A percentile compares a stretch with the other conserved stretches of the same genome.
phyloP scores from a whole-genome alignment of 177 flowering plant species.

The Vitis hybrid region DNA sequence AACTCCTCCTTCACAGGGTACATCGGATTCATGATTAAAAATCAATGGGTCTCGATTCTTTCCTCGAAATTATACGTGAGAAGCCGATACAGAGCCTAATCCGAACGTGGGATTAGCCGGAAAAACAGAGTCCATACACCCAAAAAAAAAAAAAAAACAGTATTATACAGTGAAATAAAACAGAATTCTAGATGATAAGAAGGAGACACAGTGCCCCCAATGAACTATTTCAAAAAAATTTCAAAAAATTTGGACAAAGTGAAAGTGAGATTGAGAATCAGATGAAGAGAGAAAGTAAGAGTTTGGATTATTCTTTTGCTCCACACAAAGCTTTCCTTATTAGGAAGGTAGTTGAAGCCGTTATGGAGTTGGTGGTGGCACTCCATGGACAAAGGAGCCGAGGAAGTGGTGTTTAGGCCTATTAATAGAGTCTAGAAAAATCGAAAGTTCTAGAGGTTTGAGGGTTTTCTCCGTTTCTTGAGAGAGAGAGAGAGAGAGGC shows the following conservation, averaged over 20 bases:
- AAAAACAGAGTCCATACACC: no score
- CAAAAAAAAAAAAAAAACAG: neutral
- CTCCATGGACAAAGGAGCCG: neutral
- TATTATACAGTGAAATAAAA: neutral
- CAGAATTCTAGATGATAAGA: neutral
- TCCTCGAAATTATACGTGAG: neutral
- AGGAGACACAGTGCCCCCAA: neutral
- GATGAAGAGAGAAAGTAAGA: neutral
- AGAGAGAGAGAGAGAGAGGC: slow-evolving; percentile 1
- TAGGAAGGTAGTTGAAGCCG: slow-evolving; percentile 19
- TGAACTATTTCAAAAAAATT: no score
- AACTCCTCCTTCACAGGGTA: slow-evolving; percentile 42
- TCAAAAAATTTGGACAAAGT: no score
- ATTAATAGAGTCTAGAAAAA: neutral
- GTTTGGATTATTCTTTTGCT: neutral
- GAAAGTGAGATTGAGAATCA: no score
- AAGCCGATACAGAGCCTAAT: neutral
- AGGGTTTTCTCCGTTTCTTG: neutral
- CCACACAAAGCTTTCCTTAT: slow-evolving; percentile 4
- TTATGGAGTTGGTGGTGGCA: neutral
- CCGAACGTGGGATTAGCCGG: no score
- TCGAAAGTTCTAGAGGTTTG: slow-evolving; percentile 25
- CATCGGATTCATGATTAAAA: slow-evolving; percentile 26
- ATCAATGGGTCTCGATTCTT: slow-evolving; percentile 3
- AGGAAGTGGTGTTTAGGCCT: neutral